Evolutionary conservation across 1,139 yeast genomes (phyloP), one percentile per base, ranked within the genome.

Genomic region (Yamadazyma diddensiae): DNA sequence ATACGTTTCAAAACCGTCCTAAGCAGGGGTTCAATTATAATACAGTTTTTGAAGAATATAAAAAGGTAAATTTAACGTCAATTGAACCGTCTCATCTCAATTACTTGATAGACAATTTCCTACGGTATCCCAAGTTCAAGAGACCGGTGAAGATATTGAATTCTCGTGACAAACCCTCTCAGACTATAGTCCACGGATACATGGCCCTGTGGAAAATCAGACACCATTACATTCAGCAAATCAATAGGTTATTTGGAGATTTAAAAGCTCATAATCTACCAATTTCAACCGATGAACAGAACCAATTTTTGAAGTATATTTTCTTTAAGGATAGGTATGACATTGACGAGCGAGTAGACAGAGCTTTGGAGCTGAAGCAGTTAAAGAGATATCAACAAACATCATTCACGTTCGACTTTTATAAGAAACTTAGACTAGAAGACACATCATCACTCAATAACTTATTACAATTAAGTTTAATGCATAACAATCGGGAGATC

Each of bases 71-170:
- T 2, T 8, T 36, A 3, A 23, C 22, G 10, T 13, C 32, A 2
- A 37, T 45, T 4, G 40, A 49, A 4, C 55, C 62, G 4, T 41
- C 47, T 7, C 70, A 71, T 41, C 51, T 73, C 21, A 68, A 70
- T 37, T 56, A 53, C 7, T 55, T 74, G 21, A 37, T 73, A 15
- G 36, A 45, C 3, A 45, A 44, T 21, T 57, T 68, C 33, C 42
- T 62, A 6, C 28, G 30, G 15, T 24, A 30, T 13, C 32, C 37
- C 12, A 28, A 29, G 7, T 35, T 33, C 16, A 35, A 35, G 19
- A 10, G 47, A 15, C 49, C 49, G 2, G 15, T 28, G 5, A 15
- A 29, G 19, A 22, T 30, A 3, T 12, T 48, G 28, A 38, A 44
- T 18, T n/a, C n/a, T n/a, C n/a, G n/a, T n/a, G n/a, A n/a, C n/a